Base-by-base conservation (phyloP, 306 rosid species). In the Biancaea sappan region DNA sequence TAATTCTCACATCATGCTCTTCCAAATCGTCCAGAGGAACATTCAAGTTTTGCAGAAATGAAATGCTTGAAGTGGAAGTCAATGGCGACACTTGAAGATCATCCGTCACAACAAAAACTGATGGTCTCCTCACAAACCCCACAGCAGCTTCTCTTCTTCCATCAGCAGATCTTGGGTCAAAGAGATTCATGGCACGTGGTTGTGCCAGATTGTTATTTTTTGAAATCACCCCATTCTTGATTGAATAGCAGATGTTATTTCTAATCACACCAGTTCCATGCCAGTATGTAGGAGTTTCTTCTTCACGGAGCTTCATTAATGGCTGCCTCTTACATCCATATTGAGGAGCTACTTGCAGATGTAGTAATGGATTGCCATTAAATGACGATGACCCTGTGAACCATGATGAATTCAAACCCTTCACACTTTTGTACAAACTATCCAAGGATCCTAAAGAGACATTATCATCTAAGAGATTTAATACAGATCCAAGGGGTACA, bases 71-170 rank as follows among this genome's bases (percentile, higher is more conserved):
- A 56, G 71, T 2, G 46, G 50, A 40, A 6, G 26, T 59, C 44
- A 79, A 7, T 29, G 79, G 76, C 16, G 35, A 79, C 32, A 79
- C 76, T 15, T 75, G 67, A 12, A 83, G 52, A 71, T 82, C 78
- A 82, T 83, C 78, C 62, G 47, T 79, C 0, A 79, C 81, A 70
- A 67, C 58, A 79, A 75, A 83, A 0, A 75, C 2, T 26, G 81
- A 48, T 10, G 84, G 81, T 29, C 79, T 83, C 64, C 14, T 79
- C 46, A 83, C 81, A 59, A 79, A 79, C 1, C 81, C 83, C 46
- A 53, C 19, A 56, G 56, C 5, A 31, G 1, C n/a, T 47, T 74
- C 62, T 60, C 6, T 60, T 47, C 28, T 62, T 37, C 83, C 78
- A 63, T 57, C 22, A 3, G 62, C 8, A 28, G 78, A 70, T 48